Evolutionary conservation across 129 eudicot species (phyloP), one percentile per base, ranked within the genome.

Genomic region (Deinandra increscens): DNA sequence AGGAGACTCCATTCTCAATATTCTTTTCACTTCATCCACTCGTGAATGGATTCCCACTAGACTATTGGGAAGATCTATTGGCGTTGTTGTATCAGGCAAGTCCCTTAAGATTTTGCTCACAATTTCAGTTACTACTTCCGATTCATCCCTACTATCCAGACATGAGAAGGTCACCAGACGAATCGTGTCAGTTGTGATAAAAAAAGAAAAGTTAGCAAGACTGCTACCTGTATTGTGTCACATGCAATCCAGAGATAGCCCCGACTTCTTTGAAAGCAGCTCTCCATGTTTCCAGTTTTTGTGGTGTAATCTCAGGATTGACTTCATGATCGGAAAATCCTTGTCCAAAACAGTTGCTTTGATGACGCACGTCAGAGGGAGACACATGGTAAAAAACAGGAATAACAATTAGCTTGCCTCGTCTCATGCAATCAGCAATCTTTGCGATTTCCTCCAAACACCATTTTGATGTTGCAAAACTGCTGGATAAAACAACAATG

Each of bases 271-370:
- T 11, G 17, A 56, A 56, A 23, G 62, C 37, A 56, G 38, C 62
- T 56, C 62, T 56, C 62, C 62, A 56, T 26, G 2, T 56, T 22
- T 56, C 9, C 38, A 23, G 38, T n/a, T 11, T 56, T 7, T 18
- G 11, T 55, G 15, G 15, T 56, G 18, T 38, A 11, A 56, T 23
- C 12, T 20, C 37, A 55, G 37, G 36, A 22, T 55, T 17, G 17
- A 2, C 62, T 22, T 56, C 62, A 56, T 23, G 62, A 56, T 56
- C 1, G 18, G 62, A 6, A 56, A 56, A 56, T 56, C 18, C 62
- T 56, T 56, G 62, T 56, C 12, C 37, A 56, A 56, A 22, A 56
- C 38, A 11, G 38, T 56, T 8, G 17, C 37, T 23, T 23, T 56
- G 62, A n/a, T n/a, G n/a, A n/a, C n/a, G n/a, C n/a, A n/a, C n/a